These are phyloP conservation scores for Liriodendron chinense DNA, from an alignment of 164 flowering plant species.

Conservation along the genomic window DNA sequence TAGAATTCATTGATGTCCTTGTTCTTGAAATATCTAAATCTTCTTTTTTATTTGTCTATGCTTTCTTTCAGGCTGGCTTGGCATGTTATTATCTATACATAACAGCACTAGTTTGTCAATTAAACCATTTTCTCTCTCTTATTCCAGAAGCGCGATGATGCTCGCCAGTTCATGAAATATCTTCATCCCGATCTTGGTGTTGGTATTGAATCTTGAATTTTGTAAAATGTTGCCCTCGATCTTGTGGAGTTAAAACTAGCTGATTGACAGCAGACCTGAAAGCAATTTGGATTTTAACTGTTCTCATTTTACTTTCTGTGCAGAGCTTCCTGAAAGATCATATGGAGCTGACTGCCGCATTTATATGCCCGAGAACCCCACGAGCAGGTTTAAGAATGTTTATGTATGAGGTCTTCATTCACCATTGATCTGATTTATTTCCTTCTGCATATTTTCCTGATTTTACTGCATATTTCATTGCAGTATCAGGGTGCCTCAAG, in stretches of 20 bases:
- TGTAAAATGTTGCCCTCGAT: background rate
- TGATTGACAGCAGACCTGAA: background rate
- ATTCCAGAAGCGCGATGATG: slow-evolving; percentile 92
- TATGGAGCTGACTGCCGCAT: slow-evolving; percentile 96
- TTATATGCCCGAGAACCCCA: slow-evolving; percentile 78
- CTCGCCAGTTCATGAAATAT: slow-evolving; percentile 94
- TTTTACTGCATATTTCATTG: background rate
- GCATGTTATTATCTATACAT: background rate
- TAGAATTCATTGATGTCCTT: background rate
- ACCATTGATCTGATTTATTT: slow-evolving; percentile 23
- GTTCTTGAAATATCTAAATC: background rate
- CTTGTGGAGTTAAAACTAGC: background rate
- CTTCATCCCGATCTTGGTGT: slow-evolving; percentile 97
- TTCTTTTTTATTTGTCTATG: background rate
- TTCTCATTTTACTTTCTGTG: slow-evolving; percentile 7
- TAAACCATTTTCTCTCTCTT: background rate
- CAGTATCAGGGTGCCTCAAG: background rate
- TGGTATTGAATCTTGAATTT: slow-evolving; percentile 49
- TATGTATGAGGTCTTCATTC: slow-evolving; percentile 84
- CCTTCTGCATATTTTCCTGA: background rate
- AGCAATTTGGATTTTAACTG: background rate
- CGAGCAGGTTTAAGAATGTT: slow-evolving; percentile 99
- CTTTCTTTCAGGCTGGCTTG: background rate
- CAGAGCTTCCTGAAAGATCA: slow-evolving; percentile 99
- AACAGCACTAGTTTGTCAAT: background rate